phyloP scores from a whole-genome alignment of 2,329 filamentous ascomycete species.

The Talaromyces sp. region DNA sequence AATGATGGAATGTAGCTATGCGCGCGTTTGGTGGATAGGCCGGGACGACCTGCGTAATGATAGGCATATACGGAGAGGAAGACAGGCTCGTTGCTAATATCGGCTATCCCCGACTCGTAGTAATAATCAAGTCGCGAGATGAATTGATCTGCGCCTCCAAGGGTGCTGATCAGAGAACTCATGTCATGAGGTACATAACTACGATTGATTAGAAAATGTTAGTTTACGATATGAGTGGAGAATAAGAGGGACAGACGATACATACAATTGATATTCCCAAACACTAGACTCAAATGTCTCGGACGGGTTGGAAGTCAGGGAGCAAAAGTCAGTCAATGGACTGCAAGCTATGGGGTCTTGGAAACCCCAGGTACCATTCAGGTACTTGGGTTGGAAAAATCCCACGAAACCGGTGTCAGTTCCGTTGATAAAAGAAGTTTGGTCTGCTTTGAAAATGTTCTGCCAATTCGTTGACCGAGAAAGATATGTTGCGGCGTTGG shows the following conservation, averaged over 20 bases:
- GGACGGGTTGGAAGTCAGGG: constrained; percentile 28
- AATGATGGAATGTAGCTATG: constrained; percentile 62
- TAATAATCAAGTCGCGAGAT: constrained; percentile 60
- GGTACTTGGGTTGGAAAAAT: constrained; percentile 67
- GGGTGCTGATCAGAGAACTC: constrained; percentile 52
- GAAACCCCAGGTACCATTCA: constrained; percentile 66
- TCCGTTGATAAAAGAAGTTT: constrained; percentile 56
- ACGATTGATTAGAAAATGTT: constrained; percentile 42
- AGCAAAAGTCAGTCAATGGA: constrained; percentile 25
- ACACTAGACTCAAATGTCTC: constrained; percentile 33
- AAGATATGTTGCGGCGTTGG: constrained; percentile 58
- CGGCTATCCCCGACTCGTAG: constrained; percentile 61
- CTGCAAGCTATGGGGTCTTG: constrained; percentile 54
- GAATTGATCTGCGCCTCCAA: constrained; percentile 57
- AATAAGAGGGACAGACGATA: neutral
- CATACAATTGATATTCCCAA: constrained; percentile 45
- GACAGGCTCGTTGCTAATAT: constrained; percentile 61
- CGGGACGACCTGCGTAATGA: constrained; percentile 64
- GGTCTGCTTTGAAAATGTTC: constrained; percentile 63
- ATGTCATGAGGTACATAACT: constrained; percentile 53
- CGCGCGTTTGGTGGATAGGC: constrained; percentile 45
- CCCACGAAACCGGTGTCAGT: constrained; percentile 64
- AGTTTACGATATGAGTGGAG: neutral
- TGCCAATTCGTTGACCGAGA: constrained; percentile 62
- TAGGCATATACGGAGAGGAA: constrained; percentile 65